phyloP scores from a whole-genome alignment of 2,329 filamentous ascomycete species.

The Cercospora berteroae region DNA sequence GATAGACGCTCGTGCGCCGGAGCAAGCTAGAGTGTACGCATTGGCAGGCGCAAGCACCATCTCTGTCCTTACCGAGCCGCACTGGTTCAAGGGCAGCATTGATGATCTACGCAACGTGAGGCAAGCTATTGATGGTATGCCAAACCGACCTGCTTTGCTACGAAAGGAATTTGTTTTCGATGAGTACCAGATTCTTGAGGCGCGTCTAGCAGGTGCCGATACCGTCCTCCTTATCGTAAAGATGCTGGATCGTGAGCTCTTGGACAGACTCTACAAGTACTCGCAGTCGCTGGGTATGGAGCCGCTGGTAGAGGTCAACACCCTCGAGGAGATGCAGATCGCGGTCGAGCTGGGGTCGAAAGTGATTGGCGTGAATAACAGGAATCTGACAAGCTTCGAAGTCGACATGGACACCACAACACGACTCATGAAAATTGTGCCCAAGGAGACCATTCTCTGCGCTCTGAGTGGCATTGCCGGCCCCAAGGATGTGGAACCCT shows the following conservation, averaged over 20 bases:
- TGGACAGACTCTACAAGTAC: slow-evolving; percentile 81
- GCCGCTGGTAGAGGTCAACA: slow-evolving; percentile 95
- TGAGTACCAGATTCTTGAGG: slow-evolving; percentile 96
- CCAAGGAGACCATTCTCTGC: slow-evolving; percentile 81
- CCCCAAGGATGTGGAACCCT: slow-evolving; percentile 81
- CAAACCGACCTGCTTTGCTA: slow-evolving; percentile 85
- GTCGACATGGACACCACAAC: slow-evolving; percentile 70
- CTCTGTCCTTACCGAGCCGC: slow-evolving; percentile 95
- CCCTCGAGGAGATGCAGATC: slow-evolving; percentile 83
- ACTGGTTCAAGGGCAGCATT: slow-evolving; percentile 98
- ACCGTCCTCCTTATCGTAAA: slow-evolving; percentile 96
- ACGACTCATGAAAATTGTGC: slow-evolving; percentile 80
- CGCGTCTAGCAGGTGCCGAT: slow-evolving; percentile 86
- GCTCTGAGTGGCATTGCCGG: slow-evolving; percentile 92
- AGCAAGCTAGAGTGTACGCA: slow-evolving; percentile 88
- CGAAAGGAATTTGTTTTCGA: slow-evolving; percentile 98
- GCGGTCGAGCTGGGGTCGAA: slow-evolving; percentile 83
- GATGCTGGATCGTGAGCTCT: slow-evolving; percentile 77
- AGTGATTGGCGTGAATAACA: slow-evolving; percentile 96
- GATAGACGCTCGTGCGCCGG: slow-evolving; percentile 79
- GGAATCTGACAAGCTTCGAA: slow-evolving; percentile 93
- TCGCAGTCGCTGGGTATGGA: slow-evolving; percentile 93
- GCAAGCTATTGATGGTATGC: slow-evolving; percentile 84
- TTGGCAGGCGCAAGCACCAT: slow-evolving; percentile 94
- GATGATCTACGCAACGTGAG: slow-evolving; percentile 87